These are phyloP conservation scores for Diaporthe sp. DNA, from an alignment of 2,329 filamentous ascomycete species.

Conservation along the genomic window DNA sequence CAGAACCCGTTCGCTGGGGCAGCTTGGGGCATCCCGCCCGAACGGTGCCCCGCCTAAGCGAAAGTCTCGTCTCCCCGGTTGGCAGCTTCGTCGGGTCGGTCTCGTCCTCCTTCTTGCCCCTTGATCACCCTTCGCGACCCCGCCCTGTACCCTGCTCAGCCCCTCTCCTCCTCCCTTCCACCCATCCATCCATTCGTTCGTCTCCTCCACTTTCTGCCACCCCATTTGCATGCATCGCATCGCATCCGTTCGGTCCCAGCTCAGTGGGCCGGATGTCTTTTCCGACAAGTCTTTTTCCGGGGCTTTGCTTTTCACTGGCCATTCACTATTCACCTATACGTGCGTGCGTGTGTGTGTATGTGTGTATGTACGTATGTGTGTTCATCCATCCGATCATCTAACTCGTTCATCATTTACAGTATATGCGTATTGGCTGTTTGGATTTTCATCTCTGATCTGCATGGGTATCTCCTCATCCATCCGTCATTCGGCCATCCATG, in stretches of 20 bases:
- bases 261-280: slow-evolving; percentile 15
- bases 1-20: not conserved
- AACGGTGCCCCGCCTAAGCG: slow-evolving; percentile 14
- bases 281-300: slow-evolving; percentile 25
- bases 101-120: not conserved
- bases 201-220: not conserved
- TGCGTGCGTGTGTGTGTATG: not conserved
- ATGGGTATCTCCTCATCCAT: slow-evolving; percentile 28
- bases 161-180: not conserved
- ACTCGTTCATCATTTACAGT: not conserved
- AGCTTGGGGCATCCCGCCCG: slow-evolving; percentile 8
- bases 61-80: not conserved
- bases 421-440: slow-evolving; percentile 3
- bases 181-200: not conserved
- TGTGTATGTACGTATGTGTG: not conserved
- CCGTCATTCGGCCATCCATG: slow-evolving; percentile 16
- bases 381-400: not conserved
- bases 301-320: not conserved
- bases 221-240: slow-evolving; percentile 4
- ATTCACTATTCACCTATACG: slow-evolving; percentile 1
- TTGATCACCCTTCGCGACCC: not conserved
- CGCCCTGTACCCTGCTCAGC: slow-evolving; percentile 6
- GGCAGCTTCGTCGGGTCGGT: not conserved
- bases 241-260: slow-evolving; percentile 26
- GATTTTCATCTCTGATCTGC: slow-evolving; percentile 12